phyloP scores from a whole-genome alignment of 176 grass and related monocot species.

The Eleusine coracana region DNA sequence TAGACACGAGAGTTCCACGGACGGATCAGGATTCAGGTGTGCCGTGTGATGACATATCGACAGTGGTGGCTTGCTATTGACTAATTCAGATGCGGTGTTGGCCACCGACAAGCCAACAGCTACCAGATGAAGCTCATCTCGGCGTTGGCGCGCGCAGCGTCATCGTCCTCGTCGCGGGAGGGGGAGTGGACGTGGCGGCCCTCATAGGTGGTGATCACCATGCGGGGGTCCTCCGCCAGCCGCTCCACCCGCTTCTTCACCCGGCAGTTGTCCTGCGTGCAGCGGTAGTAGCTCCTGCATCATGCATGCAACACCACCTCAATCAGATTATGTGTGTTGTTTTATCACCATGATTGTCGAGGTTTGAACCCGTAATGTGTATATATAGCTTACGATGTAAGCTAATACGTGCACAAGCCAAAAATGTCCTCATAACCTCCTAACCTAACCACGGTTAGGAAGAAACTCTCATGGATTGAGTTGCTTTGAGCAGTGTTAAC shows the following conservation, averaged over 20 bases:
- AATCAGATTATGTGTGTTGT: neutral
- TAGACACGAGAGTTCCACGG: too few relatives aligned
- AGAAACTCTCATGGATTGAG: neutral
- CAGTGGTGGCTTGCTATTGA: too few relatives aligned
- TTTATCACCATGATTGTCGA: neutral
- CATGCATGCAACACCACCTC: neutral
- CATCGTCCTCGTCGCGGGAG: conserved; percentile 69
- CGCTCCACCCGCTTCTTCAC: conserved; percentile 94
- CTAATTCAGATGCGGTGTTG: too few relatives aligned
- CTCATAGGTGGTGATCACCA: conserved; percentile 96
- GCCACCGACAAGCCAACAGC: neutral
- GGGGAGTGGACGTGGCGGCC: conserved; percentile 88
- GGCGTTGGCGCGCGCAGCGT: conserved; percentile 48
- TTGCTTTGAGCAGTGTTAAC: conserved; percentile 7
- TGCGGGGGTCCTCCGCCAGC: conserved; percentile 76
- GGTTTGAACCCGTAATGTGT: neutral
- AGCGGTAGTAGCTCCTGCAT: conserved; percentile 88
- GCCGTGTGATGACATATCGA: too few relatives aligned
- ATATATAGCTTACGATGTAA: too few relatives aligned
- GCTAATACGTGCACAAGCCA: too few relatives aligned
- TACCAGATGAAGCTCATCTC: conserved; percentile 89
- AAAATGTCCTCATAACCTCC: neutral
- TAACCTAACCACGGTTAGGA: neutral
- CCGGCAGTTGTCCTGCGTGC: conserved; percentile 77
- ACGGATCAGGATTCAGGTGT: too few relatives aligned